These are phyloP conservation scores for Collariella sp. DNA, from an alignment of 495 filamentous ascomycete genomes.

Conservation along the genomic window DNA sequence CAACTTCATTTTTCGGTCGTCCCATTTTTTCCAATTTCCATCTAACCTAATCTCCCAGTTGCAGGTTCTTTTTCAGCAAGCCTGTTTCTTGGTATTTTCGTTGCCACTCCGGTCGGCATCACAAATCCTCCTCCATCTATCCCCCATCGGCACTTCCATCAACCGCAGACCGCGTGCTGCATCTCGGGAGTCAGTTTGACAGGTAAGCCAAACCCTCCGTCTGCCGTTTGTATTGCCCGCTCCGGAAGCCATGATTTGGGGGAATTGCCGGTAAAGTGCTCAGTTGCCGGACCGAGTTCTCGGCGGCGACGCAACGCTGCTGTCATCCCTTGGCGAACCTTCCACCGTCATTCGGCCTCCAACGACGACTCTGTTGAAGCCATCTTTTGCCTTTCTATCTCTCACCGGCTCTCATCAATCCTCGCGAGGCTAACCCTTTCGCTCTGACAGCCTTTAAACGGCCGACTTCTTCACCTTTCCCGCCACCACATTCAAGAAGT, in stretches of 20 bases:
- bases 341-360: constrained; percentile 7
- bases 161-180: too few species aligned
- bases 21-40: background rate
- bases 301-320: constrained; percentile 1
- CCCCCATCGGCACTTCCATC: background rate
- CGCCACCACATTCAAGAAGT: background rate
- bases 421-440: background rate
- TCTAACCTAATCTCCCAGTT: background rate
- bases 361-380: background rate
- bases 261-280: background rate
- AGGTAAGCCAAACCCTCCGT: constrained; percentile 6
- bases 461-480: background rate
- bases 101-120: constrained; percentile 14
- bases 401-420: background rate
- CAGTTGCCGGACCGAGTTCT: constrained; percentile 1
- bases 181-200: background rate
- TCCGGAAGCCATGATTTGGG: background rate
- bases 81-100: constrained; percentile 2
- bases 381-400: constrained; percentile 1
- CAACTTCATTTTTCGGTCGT: background rate
- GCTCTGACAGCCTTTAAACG: background rate
- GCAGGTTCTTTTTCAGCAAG: background rate
- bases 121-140: constrained; percentile 9
- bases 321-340: background rate
- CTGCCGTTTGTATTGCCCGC: background rate